phyloP scores from a whole-genome alignment of 2,329 filamentous ascomycete genomes.

The Venturia pyrina region DNA sequence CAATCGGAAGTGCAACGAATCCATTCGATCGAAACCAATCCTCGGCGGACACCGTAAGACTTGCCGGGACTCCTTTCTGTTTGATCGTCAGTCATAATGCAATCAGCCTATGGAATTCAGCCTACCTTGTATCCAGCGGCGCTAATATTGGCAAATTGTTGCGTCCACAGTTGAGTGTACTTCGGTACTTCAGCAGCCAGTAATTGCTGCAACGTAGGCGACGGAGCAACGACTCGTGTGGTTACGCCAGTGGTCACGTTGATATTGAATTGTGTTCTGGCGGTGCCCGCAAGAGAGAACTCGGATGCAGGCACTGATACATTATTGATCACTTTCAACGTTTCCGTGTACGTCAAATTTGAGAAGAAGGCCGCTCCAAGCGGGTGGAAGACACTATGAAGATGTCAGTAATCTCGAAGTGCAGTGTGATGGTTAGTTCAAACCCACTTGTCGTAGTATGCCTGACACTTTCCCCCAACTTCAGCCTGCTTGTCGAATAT shows the following conservation, averaged over 20 bases:
- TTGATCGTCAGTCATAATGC: slow-evolving; percentile 13
- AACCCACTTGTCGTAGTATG: slow-evolving; percentile 28
- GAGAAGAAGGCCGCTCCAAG: slow-evolving; percentile 30
- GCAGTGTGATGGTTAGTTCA: slow-evolving; percentile 12
- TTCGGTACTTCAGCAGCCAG: slow-evolving; percentile 24
- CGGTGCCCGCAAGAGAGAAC: slow-evolving; percentile 23
- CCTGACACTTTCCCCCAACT: slow-evolving; percentile 28
- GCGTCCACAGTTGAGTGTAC: slow-evolving; percentile 24
- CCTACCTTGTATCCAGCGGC: slow-evolving; percentile 26
- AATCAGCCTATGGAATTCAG: slow-evolving; percentile 15
- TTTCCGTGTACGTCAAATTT: slow-evolving; percentile 26
- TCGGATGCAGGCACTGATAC: slow-evolving; percentile 23
- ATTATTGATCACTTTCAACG: slow-evolving; percentile 24
- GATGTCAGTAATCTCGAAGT: background rate
- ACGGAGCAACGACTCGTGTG: slow-evolving; percentile 17
- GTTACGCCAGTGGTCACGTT: slow-evolving; percentile 24
- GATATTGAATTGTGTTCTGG: slow-evolving; percentile 23
- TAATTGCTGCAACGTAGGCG: slow-evolving; percentile 19
- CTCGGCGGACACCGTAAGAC: slow-evolving; percentile 24
- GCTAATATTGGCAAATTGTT: slow-evolving; percentile 24
- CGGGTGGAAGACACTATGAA: slow-evolving; percentile 23
- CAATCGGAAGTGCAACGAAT: slow-evolving; percentile 24
- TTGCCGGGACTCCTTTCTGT: slow-evolving; percentile 27
- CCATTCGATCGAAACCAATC: slow-evolving; percentile 28
- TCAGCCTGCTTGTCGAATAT: slow-evolving; percentile 27